These are phyloP conservation scores for Bacterosira constricta DNA, from an alignment of 108 stramenopile species.

Conservation along the genomic window DNA sequence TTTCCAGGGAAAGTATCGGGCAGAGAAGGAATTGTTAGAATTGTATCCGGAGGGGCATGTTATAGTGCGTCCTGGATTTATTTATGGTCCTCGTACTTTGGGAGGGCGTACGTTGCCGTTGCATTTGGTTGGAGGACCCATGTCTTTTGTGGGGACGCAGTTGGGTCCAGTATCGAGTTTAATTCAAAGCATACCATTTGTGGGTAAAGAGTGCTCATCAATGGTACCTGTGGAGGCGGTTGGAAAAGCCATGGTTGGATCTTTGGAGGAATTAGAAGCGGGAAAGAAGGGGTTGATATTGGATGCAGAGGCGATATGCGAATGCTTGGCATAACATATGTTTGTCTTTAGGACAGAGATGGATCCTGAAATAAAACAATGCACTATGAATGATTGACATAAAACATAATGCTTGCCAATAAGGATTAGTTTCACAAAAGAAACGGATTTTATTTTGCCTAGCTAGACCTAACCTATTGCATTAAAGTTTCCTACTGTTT, in stretches of 20 bases:
- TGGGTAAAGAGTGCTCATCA: constrained; percentile 32
- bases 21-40: constrained; percentile 59
- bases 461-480: too few relatives aligned
- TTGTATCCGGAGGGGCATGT: constrained; percentile 55
- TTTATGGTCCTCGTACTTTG: constrained; percentile 58
- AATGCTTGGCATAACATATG: constrained; percentile 32
- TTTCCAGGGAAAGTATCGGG: constrained; percentile 70
- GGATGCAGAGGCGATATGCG: constrained; percentile 38
- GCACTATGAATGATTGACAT: too few relatives aligned
- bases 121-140: constrained; percentile 43
- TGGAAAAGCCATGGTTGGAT: constrained; percentile 36
- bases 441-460: too few relatives aligned
- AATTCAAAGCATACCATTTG: constrained; percentile 45
- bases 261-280: neutral
- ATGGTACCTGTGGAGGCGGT: constrained; percentile 51
- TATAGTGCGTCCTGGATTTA: constrained; percentile 71
- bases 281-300: constrained; percentile 28
- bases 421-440: too few relatives aligned
- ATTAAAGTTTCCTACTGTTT: too few relatives aligned
- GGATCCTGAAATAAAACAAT: too few relatives aligned
- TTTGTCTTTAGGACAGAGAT: too few relatives aligned
- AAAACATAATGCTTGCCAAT: too few relatives aligned
- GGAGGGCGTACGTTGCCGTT: constrained; percentile 38
- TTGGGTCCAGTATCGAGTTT: constrained; percentile 43
- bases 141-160: constrained; percentile 33